A percentile compares a stretch with the other conserved stretches of the same genome.
phyloP scores from a whole-genome alignment of 1,139 yeast species.

The Lodderomyces pseudojiufengensis region DNA sequence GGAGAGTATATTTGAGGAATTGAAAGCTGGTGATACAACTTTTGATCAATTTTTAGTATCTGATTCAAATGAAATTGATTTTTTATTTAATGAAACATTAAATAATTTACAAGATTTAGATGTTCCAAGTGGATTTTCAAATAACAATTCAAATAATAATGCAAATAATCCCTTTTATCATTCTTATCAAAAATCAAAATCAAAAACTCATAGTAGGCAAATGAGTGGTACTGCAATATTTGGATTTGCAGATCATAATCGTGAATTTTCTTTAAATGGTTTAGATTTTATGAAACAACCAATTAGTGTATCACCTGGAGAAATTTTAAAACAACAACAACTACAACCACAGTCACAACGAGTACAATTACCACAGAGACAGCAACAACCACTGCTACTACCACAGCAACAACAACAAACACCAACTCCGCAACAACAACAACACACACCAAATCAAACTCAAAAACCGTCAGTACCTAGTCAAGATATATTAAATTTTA shows the following conservation, averaged over 20 bases:
- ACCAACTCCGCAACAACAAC: background rate
- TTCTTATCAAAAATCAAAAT: conserved; percentile 12
- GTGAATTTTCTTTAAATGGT: conserved; percentile 49
- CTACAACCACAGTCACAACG: conserved; percentile 1
- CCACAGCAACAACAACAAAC: conserved; percentile 10
- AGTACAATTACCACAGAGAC: conserved; percentile 1
- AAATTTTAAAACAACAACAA: conserved; percentile 21
- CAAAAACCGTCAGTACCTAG: conserved; percentile 6
- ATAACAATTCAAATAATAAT: background rate
- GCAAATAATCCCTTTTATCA: conserved; percentile 2
- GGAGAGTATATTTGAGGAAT: too few species aligned
- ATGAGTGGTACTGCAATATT: conserved; percentile 63
- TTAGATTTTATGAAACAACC: background rate
- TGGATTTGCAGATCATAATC: conserved; percentile 54
- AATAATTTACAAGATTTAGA: conserved; percentile 49
- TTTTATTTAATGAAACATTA: conserved; percentile 42
- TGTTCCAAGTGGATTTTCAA: conserved; percentile 42
- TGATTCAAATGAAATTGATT: conserved; percentile 38
- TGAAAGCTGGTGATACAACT: conserved; percentile 13
- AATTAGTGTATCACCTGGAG: conserved; percentile 34
- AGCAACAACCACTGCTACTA: background rate
- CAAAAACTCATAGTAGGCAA: conserved; percentile 30
- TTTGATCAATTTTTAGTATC: conserved; percentile 34
- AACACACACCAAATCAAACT: background rate
- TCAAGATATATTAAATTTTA: conserved; percentile 15